Evolutionary conservation across 2,329 filamentous ascomycete genomes (phyloP), one percentile per base, ranked within the genome.

Genomic region (Botrytis elliptica): DNA sequence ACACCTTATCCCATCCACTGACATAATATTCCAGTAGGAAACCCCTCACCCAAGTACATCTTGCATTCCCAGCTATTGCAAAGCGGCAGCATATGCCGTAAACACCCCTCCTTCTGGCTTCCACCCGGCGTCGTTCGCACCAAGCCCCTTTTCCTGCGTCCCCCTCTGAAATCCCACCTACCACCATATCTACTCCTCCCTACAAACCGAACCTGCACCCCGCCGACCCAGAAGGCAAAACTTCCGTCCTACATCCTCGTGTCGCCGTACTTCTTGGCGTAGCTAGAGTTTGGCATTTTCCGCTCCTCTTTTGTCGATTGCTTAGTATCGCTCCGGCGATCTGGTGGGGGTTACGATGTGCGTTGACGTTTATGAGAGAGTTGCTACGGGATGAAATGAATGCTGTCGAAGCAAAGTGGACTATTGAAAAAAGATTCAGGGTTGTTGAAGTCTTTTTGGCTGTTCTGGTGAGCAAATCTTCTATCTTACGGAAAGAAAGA

Each of bases 201-300:
- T 75, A 57, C 74, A 76, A 76, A 7, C 77, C 77, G 22, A 79
- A 79, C 52, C 76, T 76, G 12, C 77, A 79, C 69, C 77, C 77
- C 44, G 75, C 76, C 7, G 74, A 75, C 44, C 76, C 79, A 8
- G 78, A 80, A 55, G 75, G 76, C 46, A 77, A 76, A 44, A 70
- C 75, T 42, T 79, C 87, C 25, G 84, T 91, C 70, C 85, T 94
- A 62, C 92, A 94, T 79, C 93, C 93, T 20, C 92, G 92, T 73
- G 89, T 95, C 73, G 93, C 93, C 76, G 92, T 94, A 78, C 88
- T 93, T 46, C 87, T 95, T 65, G 92, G 93, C 70, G 89, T 96
- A 25, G 90, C 91, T 71, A 86, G 86, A 75, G 86, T 86, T 75
- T 95, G 92, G 91, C 91, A 95, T 81, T 85, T 92, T 60, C 90